Conservation (phyloP, 2,329 filamentous ascomycete genomes). For the Graphilbum sp. region DNA sequence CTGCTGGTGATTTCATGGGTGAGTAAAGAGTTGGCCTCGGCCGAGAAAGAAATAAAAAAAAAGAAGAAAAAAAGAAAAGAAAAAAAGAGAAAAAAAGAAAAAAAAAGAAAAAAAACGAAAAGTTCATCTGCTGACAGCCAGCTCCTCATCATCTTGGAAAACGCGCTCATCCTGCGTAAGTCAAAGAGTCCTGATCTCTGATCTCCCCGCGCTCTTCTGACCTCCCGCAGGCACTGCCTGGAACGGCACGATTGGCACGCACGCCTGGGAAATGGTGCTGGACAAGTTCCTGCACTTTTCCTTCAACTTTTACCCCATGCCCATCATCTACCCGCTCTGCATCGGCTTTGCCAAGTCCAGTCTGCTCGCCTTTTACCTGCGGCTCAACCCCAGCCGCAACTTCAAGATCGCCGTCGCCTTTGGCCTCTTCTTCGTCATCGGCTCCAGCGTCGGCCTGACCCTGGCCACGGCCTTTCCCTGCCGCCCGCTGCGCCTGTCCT, state of each 20-base stretch:
- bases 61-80: too few relatives aligned
- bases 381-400: slow-evolving; percentile 1
- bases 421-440: slow-evolving; percentile 5
- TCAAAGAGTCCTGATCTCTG: too few relatives aligned
- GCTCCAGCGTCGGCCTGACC: slow-evolving; percentile 3
- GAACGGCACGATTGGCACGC: not conserved
- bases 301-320: not conserved
- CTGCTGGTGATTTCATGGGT: too few relatives aligned
- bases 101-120: too few relatives aligned
- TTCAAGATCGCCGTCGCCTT: slow-evolving; percentile 2
- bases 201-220: too few relatives aligned
- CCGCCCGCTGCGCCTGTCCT: slow-evolving; percentile 4
- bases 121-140: too few relatives aligned
- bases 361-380: slow-evolving; percentile 4
- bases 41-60: too few relatives aligned
- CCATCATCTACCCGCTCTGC: not conserved
- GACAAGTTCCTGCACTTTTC: not conserved
- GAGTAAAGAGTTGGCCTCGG: too few relatives aligned
- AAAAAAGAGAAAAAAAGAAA: too few relatives aligned
- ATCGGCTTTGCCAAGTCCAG: slow-evolving; percentile 3
- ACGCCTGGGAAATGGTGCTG: not conserved
- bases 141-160: too few relatives aligned
- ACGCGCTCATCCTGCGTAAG: too few relatives aligned
- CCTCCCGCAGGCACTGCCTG: too few relatives aligned
- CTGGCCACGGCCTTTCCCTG: slow-evolving; percentile 6